These are phyloP conservation scores for Theobroma cacao DNA, from an alignment of 345 rosid genomes.

Conservation along the genomic window DNA sequence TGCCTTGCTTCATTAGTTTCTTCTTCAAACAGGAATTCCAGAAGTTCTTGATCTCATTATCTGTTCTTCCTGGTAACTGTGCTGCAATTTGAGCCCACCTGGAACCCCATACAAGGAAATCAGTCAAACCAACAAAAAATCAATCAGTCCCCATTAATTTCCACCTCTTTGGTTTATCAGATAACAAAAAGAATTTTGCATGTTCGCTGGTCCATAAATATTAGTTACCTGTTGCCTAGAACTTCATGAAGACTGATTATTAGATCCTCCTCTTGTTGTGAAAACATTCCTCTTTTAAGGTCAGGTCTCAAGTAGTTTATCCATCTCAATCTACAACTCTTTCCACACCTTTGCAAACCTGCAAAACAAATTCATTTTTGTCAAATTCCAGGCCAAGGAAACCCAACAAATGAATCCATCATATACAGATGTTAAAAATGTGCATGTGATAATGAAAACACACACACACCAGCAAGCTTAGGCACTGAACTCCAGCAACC, in stretches of 20 bases:
- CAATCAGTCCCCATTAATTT: not conserved
- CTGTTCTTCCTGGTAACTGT: constrained; percentile 65
- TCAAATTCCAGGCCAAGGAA: not conserved
- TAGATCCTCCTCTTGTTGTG: constrained; percentile 58
- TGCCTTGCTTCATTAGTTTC: constrained; percentile 69
- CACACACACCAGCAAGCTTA: constrained; percentile 49
- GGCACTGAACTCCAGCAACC: constrained; percentile 85
- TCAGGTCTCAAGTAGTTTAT: constrained; percentile 93
- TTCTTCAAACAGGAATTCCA: constrained; percentile 73
- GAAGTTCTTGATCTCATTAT: constrained; percentile 68
- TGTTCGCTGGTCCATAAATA: not conserved
- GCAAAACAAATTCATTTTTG: not conserved
- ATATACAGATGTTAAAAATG: not conserved
- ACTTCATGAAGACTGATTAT: constrained; percentile 58
- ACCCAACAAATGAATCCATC: not conserved
- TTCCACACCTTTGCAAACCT: constrained; percentile 80
- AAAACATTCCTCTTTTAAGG: constrained; percentile 73
- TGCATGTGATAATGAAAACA: not conserved
- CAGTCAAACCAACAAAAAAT: not conserved
- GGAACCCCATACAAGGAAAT: not conserved
- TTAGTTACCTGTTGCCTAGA: constrained; percentile 57
- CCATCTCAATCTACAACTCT: constrained; percentile 94
- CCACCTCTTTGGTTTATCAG: not conserved
- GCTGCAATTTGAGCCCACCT: constrained; percentile 79
- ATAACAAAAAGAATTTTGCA: not conserved